Evolutionary conservation across 2,329 filamentous ascomycete genomes (phyloP), one percentile per base, ranked within the genome.

Genomic region (Aspergillus terreus): DNA sequence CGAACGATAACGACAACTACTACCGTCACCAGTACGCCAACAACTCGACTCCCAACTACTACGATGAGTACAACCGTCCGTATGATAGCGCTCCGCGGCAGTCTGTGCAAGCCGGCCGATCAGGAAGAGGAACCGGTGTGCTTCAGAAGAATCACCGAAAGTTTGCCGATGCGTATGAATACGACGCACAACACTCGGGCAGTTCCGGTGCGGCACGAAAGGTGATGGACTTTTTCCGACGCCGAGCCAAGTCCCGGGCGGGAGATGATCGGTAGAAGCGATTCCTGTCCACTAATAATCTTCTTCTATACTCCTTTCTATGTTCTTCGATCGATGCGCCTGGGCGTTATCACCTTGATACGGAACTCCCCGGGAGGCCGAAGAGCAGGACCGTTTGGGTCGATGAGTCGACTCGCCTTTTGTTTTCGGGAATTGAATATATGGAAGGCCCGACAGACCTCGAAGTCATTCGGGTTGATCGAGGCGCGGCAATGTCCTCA

Each of bases 141-240:
- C 75, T 94, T 43, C 88, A 94, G 64, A 96, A 95, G 75, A 87
- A 85, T 69, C 91, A 92, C 72, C 84, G 91, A 51, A 85, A 83
- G 58, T 96, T 99, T 62, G 86, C 83, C 1, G 91, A 96, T 63
- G 90, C 88, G 2, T 96, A 95, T 68, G 90, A 96, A 54, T 82
- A 85, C 56, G 87, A 90, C 59, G 81, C 83, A 46, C 82, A 85
- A 47, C 85, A 91, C 64, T 85, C 85, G 30, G 92, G 92, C 42
- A 95, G 88, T 70, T 92, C 86, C 58, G 90, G 90, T 51, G 88
- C 91, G 3, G 91, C 92, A 12, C 87, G 92, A 69, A 85, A 90
- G 67, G 94, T 99, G 36, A 97, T 99, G 92, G 92, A 99, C 74
- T 96, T 97, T 72, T 99, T 99, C 78, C 82, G 94, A 62, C 82